Conservation (phyloP, 257 asterid species). For the Echium plantagineum region DNA sequence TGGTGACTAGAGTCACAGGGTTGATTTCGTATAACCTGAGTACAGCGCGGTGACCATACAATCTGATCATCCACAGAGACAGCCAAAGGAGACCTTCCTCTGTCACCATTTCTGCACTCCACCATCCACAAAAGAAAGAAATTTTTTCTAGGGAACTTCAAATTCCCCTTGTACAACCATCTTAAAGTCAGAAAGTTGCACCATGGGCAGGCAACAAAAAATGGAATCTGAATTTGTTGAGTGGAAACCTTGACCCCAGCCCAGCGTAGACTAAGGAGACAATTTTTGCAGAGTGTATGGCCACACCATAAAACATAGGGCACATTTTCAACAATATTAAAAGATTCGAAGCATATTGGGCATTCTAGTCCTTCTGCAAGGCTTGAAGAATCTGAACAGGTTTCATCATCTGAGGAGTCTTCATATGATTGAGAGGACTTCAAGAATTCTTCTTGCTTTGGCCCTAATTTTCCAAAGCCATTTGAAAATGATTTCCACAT, state of each 20-base stretch:
- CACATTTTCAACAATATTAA: slow-evolving; percentile 84
- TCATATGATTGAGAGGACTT: slow-evolving; percentile 19
- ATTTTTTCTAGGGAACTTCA: slow-evolving; percentile 70
- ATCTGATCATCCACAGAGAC: slow-evolving; percentile 33
- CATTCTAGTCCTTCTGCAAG: slow-evolving; percentile 75
- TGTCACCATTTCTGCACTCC: slow-evolving; percentile 79
- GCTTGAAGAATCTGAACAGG: slow-evolving; percentile 55
- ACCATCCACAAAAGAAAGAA: slow-evolving; percentile 92
- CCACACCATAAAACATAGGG: slow-evolving; percentile 96
- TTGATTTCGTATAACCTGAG: slow-evolving; percentile 23
- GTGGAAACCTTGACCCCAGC: slow-evolving; percentile 57
- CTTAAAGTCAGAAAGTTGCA: slow-evolving; percentile 74
- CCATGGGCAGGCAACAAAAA: slow-evolving; percentile 85
- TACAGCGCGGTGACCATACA: slow-evolving; percentile 36
- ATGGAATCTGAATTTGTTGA: slow-evolving; percentile 62
- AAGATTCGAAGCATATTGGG: slow-evolving; percentile 95
- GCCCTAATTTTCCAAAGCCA: slow-evolving; percentile 47
- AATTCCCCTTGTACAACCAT: slow-evolving; percentile 52
- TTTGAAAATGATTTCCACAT: slow-evolving; percentile 80
- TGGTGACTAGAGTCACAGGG: slow-evolving; percentile 8
- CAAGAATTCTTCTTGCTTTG: slow-evolving; percentile 36
- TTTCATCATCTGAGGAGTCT: slow-evolving; percentile 56
- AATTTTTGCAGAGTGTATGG: slow-evolving; percentile 83
- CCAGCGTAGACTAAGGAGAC: slow-evolving; percentile 58
- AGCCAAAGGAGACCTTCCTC: slow-evolving; percentile 38